Conservation (phyloP, 2,329 filamentous ascomycete genomes). For the Paecilomyces variotii region DNA sequence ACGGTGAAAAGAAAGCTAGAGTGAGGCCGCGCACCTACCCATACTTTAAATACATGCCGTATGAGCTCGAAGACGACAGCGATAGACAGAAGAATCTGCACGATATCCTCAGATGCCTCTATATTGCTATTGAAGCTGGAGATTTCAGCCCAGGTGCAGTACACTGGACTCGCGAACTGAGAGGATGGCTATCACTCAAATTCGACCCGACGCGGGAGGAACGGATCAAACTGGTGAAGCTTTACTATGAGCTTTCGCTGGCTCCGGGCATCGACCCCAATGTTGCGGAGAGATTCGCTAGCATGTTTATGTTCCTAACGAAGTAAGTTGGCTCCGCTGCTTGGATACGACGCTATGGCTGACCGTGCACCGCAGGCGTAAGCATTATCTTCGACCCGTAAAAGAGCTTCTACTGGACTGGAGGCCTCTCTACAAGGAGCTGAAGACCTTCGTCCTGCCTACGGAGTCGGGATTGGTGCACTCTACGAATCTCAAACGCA, state of each 20-base stretch:
- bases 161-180: conserved; percentile 94
- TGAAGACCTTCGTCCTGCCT: conserved; percentile 84
- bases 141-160: conserved; percentile 90
- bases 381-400: conserved; percentile 86
- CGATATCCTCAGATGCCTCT: conserved; percentile 88
- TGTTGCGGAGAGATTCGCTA: conserved; percentile 82
- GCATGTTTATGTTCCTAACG: conserved; percentile 94
- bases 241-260: conserved; percentile 90
- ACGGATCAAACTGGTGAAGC: conserved; percentile 71
- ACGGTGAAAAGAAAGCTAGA: conserved; percentile 58
- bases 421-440: conserved; percentile 83
- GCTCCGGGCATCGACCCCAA: conserved; percentile 79
- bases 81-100: conserved; percentile 71
- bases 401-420: conserved; percentile 90
- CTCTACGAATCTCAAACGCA: conserved; percentile 55
- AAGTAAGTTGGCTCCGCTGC: conserved; percentile 53
- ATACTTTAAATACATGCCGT: conserved; percentile 86
- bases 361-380: conserved; percentile 55
- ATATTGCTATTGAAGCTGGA: conserved; percentile 81
- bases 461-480: conserved; percentile 63
- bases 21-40: conserved; percentile 77
- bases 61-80: conserved; percentile 70
- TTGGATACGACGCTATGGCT: conserved; percentile 8
- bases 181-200: conserved; percentile 92
- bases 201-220: conserved; percentile 88